Base-by-base conservation (phyloP, 208 protist species). In the Trypanosomatidae sp. region DNA sequence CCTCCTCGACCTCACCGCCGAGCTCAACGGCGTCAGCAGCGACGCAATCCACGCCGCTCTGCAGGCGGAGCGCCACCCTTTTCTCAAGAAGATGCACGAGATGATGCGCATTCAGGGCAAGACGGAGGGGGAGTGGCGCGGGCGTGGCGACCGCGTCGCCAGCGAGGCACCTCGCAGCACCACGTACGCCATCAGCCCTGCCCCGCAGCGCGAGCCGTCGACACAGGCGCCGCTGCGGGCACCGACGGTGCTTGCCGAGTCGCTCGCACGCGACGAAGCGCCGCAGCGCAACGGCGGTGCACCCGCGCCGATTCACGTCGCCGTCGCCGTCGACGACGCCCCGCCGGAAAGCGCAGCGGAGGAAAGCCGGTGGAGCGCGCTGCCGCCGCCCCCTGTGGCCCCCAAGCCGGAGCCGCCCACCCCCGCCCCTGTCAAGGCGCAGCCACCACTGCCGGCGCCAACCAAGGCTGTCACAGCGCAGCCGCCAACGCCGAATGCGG, bases 41-140 rank as follows among this genome's bases (percentile, higher is more conserved):
- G 66, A 72, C 43, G 66, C 65, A 1, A 77, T 77, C 30, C 53
- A 77, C 53, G 66, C 73, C 12, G 65, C 73, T 0, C 60, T 72
- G 13, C 53, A 65, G 53, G 73, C 73, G 1, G 67, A 77, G 55
- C 73, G 59, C 8, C 65, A 72, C 33, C 73, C 66, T 1, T 77
- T 72, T 39, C 44, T 77, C 0, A 71, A 77, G 59, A 71, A 72
- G 44, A 36, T 72, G 52, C 41, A 68, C 47, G 62, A 72, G 33
- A 19, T 60, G 1, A 12, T 41, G 66, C 55, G 50, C 7, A n/a
- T n/a, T 22, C 41, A 41, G 2, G 25, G 53, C 13, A n/a, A 10
- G 22, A 28, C 1, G 0, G 30, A 2, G 1, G 17, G 36, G 7
- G 33, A 30, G 17, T 59, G 46, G 52, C 19, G 49, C 28, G 39